Evolutionary conservation across 176 grass and related monocot genomes (phyloP).

Genomic region (Microstegium vimineum): DNA sequence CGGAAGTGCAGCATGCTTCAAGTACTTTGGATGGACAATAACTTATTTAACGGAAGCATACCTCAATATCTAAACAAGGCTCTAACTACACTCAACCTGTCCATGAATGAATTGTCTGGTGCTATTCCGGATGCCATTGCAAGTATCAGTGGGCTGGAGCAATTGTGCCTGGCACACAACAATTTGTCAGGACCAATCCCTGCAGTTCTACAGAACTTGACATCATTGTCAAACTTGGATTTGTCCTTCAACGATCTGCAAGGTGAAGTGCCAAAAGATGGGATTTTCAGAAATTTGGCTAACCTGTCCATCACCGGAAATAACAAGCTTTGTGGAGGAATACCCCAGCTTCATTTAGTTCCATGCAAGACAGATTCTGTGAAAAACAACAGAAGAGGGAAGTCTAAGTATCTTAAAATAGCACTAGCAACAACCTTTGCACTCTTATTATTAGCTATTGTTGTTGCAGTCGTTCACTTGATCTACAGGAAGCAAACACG

Average conservation of each 20-base stretch:
- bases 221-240: background rate
- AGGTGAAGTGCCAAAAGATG: constrained; percentile 18
- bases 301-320: constrained; percentile 2
- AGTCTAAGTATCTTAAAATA: background rate
- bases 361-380: background rate
- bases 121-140: background rate
- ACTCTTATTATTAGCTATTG: background rate
- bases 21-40: constrained; percentile 19
- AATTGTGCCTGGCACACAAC: constrained; percentile 8
- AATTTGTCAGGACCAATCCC: constrained; percentile 38
- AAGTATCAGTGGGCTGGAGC: background rate
- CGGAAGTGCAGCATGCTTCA: background rate
- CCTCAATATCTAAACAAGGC: background rate
- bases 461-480: background rate
- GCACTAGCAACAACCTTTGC: background rate
- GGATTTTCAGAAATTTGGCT: constrained; percentile 17
- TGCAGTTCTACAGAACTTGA: background rate
- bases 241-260: constrained; percentile 32
- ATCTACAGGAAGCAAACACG: background rate
- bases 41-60: constrained; percentile 16
- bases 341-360: constrained; percentile 14
- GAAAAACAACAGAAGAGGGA: background rate
- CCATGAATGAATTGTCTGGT: background rate
- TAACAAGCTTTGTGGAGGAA: constrained; percentile 23
- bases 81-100: background rate